These are phyloP conservation scores for Cercospora sp. DNA, from an alignment of 2,329 filamentous ascomycete species.

Conservation along the genomic window DNA sequence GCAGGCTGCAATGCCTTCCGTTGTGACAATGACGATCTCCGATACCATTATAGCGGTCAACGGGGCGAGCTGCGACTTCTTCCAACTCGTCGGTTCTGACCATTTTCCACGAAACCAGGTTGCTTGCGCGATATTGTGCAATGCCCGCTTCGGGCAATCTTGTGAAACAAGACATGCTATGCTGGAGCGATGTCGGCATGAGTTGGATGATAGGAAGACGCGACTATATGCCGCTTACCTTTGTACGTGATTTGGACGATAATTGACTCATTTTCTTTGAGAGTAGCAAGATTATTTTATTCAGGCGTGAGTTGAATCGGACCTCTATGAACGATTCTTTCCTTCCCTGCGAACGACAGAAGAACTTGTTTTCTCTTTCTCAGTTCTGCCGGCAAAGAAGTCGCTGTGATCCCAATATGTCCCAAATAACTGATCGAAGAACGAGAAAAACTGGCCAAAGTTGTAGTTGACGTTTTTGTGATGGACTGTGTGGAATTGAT, in stretches of 20 bases:
- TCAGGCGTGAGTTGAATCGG: neutral
- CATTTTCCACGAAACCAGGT: neutral
- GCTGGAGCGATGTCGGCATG: neutral
- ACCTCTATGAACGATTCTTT: neutral
- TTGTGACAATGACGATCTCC: neutral
- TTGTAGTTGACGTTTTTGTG: constrained; percentile 4
- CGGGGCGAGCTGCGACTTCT: neutral
- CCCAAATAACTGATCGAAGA: neutral
- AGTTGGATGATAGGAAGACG: neutral
- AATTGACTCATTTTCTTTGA: neutral
- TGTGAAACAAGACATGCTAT: neutral
- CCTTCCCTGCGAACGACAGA: neutral
- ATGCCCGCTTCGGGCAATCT: neutral
- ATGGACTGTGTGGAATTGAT: neutral
- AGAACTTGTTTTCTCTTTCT: neutral
- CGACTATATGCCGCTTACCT: neutral
- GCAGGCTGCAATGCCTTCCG: neutral
- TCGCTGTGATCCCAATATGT: neutral
- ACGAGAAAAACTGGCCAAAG: neutral
- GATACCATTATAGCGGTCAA: neutral
- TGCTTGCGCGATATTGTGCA: neutral
- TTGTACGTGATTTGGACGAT: neutral
- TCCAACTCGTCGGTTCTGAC: neutral
- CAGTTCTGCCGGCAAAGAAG: neutral
- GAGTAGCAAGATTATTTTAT: neutral